These are phyloP conservation scores for Crithidia sp. DNA, from an alignment of 208 protist species.

Conservation along the genomic window DNA sequence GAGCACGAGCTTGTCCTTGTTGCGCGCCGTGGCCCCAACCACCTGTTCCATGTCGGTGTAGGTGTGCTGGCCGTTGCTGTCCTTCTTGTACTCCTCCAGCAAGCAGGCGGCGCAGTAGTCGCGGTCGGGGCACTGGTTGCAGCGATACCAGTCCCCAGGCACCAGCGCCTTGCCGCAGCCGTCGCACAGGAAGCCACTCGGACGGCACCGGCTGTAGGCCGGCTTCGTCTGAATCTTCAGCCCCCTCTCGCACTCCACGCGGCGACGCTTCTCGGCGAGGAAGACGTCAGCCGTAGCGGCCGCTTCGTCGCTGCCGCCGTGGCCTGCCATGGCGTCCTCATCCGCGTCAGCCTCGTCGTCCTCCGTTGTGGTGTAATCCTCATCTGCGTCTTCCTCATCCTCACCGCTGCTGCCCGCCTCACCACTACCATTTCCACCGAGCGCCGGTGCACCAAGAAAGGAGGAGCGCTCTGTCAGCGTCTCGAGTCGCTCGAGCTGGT, in stretches of 20 bases:
- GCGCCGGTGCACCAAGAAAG: background rate
- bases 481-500: slow-evolving; percentile 39
- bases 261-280: slow-evolving; percentile 29
- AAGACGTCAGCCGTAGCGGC: background rate
- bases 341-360: slow-evolving; percentile 37
- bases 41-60: slow-evolving; percentile 80
- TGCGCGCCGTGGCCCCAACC: slow-evolving; percentile 25
- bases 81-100: slow-evolving; percentile 45
- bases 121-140: slow-evolving; percentile 76
- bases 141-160: slow-evolving; percentile 79
- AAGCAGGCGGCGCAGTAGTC: slow-evolving; percentile 82
- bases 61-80: slow-evolving; percentile 48
- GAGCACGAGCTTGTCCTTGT: slow-evolving; percentile 43
- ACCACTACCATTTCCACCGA: slow-evolving; percentile 28
- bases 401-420: slow-evolving; percentile 29
- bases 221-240: slow-evolving; percentile 45
- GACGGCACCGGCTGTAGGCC: slow-evolving; percentile 28
- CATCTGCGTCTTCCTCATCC: slow-evolving; percentile 34
- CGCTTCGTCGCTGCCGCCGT: background rate
- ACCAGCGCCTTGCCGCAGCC: slow-evolving; percentile 51
- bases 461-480: slow-evolving; percentile 19
- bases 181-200: slow-evolving; percentile 65
- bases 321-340: background rate
- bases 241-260: slow-evolving; percentile 34
- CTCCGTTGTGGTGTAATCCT: slow-evolving; percentile 34